Evolutionary conservation across 768 basidiomycete genomes (phyloP).

Genomic region (Mycena latifolia): DNA sequence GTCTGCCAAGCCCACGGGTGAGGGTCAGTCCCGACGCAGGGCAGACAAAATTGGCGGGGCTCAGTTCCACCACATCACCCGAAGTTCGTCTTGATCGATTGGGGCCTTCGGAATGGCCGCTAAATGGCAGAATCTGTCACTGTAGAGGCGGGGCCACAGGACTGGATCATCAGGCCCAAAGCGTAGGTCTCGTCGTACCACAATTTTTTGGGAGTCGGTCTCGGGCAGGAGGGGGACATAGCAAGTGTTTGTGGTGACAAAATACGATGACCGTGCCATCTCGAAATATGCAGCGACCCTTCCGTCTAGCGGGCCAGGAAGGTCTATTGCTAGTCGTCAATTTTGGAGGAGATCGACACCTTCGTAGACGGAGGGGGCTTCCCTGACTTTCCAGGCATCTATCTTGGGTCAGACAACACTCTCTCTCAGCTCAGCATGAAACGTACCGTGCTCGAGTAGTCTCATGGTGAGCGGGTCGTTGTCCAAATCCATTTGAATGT

Average conservation of each 20-base stretch:
- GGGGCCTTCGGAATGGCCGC: not conserved
- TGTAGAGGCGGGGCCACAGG: too few relatives aligned
- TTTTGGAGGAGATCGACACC: too few relatives aligned
- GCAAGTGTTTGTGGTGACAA: too few relatives aligned
- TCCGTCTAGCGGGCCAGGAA: not conserved
- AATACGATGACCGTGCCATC: not conserved
- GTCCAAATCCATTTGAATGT: not conserved
- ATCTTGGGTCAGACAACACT: not conserved
- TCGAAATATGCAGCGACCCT: not conserved
- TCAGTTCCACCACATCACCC: constrained; percentile 18
- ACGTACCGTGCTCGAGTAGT: constrained; percentile 7
- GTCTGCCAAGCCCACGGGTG: constrained; percentile 17
- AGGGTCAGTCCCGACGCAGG: constrained; percentile 11
- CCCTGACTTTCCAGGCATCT: constrained; percentile 10
- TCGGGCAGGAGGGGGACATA: constrained; percentile 12
- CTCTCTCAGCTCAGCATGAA: not conserved
- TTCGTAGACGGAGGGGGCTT: not conserved
- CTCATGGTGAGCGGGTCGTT: constrained; percentile 13
- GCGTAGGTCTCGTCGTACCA: constrained; percentile 4
- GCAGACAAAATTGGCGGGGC: too few relatives aligned
- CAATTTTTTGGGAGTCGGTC: constrained; percentile 7
- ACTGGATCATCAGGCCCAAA: constrained; percentile 16
- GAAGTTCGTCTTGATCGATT: not conserved
- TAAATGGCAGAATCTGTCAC: too few relatives aligned
- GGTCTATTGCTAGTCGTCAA: not conserved